A percentile compares a stretch with the other conserved stretches of the same genome.
These are phyloP conservation scores for Phytopythium helicoides DNA, from an alignment of 352 stramenopile genomes.

Conservation along the genomic window DNA sequence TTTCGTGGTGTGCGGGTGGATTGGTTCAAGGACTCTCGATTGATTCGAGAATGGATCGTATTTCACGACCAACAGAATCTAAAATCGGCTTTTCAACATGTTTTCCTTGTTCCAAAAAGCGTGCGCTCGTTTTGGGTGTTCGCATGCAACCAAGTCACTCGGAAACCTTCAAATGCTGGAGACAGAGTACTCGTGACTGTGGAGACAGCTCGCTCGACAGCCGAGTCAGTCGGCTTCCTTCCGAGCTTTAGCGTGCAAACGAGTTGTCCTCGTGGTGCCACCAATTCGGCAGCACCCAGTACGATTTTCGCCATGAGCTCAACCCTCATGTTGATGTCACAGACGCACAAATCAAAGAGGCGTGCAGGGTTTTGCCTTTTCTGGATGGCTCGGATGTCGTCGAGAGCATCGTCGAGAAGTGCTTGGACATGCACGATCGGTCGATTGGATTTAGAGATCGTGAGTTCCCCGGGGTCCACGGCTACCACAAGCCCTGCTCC, in stretches of 20 bases:
- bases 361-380: slow-evolving; percentile 18
- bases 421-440: slow-evolving; percentile 39
- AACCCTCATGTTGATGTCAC: slow-evolving; percentile 40
- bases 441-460: slow-evolving; percentile 18
- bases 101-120: slow-evolving; percentile 14
- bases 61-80: too few species aligned
- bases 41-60: too few species aligned
- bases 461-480: slow-evolving; percentile 49
- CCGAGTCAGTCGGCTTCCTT: slow-evolving; percentile 23
- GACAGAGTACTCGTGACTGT: slow-evolving; percentile 8
- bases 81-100: too few species aligned
- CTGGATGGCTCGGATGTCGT: slow-evolving; percentile 1
- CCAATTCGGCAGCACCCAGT: slow-evolving; percentile 12
- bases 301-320: slow-evolving; percentile 29
- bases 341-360: slow-evolving; percentile 45
- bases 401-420: slow-evolving; percentile 39
- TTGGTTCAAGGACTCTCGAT: too few species aligned
- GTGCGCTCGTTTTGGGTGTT: slow-evolving; percentile 50
- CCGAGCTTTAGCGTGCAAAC: slow-evolving; percentile 43
- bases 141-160: slow-evolving; percentile 30
- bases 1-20: too few species aligned
- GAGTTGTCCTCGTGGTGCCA: slow-evolving; percentile 17
- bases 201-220: slow-evolving; percentile 15
- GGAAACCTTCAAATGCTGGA: slow-evolving; percentile 16
- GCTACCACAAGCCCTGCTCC: slow-evolving; percentile 40